Conservation (phyloP, 2,329 filamentous ascomycete species). For the Colletotrichum abscissum region DNA sequence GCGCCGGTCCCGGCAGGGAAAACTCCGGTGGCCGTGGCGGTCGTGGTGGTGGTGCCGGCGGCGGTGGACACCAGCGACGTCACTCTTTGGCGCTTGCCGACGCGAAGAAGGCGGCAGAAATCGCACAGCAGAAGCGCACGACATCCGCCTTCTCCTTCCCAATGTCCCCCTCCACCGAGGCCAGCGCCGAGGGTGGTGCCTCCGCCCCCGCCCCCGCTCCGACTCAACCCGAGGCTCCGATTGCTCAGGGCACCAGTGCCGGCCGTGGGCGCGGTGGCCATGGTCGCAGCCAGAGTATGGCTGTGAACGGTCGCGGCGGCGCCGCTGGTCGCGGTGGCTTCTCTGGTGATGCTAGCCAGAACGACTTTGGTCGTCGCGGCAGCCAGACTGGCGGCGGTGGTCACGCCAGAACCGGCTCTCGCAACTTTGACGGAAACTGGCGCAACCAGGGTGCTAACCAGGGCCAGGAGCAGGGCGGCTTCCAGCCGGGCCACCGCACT, state of each 20-base stretch:
- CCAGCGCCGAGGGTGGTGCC: conserved; percentile 63
- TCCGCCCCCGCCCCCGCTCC: conserved; percentile 42
- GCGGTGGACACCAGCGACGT: conserved; percentile 86
- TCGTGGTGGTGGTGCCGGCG: conserved; percentile 74
- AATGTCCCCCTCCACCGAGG: conserved; percentile 75
- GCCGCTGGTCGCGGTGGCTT: conserved; percentile 75
- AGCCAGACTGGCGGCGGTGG: conserved; percentile 66
- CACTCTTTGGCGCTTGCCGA: conserved; percentile 95
- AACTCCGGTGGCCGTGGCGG: conserved; percentile 76
- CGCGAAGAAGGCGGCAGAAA: conserved; percentile 96
- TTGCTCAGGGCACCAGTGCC: conserved; percentile 54
- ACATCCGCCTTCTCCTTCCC: conserved; percentile 96
- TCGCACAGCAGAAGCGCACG: conserved; percentile 96
- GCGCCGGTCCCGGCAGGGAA: conserved; percentile 72
- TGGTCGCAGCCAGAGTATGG: conserved; percentile 92
- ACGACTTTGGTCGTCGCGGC: conserved; percentile 77
- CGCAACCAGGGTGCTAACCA: conserved; percentile 80
- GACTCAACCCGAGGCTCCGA: conserved; percentile 49
- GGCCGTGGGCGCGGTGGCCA: conserved; percentile 70
- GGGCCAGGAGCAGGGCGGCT: conserved; percentile 79
- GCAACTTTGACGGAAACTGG: conserved; percentile 99
- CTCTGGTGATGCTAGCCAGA: conserved; percentile 55
- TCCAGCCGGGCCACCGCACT: conserved; percentile 91
- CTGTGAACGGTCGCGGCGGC: conserved; percentile 67
- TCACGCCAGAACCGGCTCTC: conserved; percentile 84